Evolutionary conservation across 2,329 filamentous ascomycete genomes (phyloP).

Genomic region (Fusarium sp.): DNA sequence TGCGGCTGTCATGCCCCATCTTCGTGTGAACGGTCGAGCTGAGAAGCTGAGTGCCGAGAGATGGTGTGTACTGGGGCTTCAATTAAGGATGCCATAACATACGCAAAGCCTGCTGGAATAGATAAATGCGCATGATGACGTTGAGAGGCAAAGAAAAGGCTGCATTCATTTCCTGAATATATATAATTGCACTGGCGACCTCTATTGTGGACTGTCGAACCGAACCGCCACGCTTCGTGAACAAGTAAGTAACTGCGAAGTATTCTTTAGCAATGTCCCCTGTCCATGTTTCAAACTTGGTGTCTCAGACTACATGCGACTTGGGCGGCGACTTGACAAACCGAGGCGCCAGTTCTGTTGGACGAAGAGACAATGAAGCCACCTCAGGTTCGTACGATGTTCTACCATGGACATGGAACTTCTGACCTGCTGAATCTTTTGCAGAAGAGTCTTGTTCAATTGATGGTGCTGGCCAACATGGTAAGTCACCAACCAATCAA

Average conservation of each 20-base stretch:
- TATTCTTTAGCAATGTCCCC: conserved; percentile 20
- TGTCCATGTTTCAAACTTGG: conserved; percentile 1
- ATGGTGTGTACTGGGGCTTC: background rate
- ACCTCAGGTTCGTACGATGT: conserved; percentile 11
- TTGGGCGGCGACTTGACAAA: background rate
- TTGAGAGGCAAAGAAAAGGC: background rate
- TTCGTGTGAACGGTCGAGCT: background rate
- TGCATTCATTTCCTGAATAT: background rate
- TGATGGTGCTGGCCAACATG: background rate
- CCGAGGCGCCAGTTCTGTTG: background rate
- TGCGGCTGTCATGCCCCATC: background rate
- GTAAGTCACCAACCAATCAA: conserved; percentile 11
- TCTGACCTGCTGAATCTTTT: background rate
- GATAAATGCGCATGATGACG: conserved; percentile 1
- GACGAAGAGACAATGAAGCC: background rate
- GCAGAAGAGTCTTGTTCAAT: background rate
- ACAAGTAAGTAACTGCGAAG: conserved; percentile 26
- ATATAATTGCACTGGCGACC: conserved; percentile 7
- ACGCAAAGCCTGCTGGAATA: background rate
- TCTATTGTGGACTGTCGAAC: background rate
- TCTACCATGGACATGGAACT: background rate
- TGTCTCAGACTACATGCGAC: background rate
- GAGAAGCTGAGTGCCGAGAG: background rate
- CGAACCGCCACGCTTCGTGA: background rate
- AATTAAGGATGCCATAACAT: background rate